Conservation (phyloP, 768 basidiomycete species). For the Leccinum subgranulosum region DNA sequence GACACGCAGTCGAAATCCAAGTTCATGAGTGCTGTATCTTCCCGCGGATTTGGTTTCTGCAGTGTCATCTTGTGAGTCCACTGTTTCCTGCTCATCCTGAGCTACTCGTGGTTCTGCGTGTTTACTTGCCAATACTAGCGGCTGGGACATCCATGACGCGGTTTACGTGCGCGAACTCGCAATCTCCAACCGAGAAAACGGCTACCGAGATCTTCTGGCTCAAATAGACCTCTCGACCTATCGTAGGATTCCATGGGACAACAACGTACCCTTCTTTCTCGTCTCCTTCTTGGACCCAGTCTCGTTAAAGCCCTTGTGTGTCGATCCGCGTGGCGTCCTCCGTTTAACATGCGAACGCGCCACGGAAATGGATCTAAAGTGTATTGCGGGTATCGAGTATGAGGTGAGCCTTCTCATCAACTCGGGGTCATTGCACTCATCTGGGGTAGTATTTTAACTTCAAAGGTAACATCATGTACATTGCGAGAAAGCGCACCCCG, state of each 20-base stretch:
- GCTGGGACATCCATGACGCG: constrained; percentile 90
- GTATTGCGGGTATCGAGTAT: constrained; percentile 89
- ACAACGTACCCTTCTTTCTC: constrained; percentile 90
- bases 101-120: neutral
- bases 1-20: constrained; percentile 79
- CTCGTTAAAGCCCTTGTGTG: constrained; percentile 69
- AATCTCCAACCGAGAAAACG: constrained; percentile 89
- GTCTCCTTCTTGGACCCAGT: constrained; percentile 89
- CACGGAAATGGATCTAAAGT: constrained; percentile 48
- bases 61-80: constrained; percentile 82
- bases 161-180: constrained; percentile 83
- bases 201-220: constrained; percentile 87
- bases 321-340: constrained; percentile 85
- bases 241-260: constrained; percentile 89
- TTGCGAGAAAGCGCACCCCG: neutral
- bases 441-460: constrained; percentile 78
- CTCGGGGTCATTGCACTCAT: constrained; percentile 3
- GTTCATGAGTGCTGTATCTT: constrained; percentile 76
- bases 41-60: constrained; percentile 90
- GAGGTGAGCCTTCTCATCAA: constrained; percentile 53
- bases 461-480: constrained; percentile 52
- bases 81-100: neutral
- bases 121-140: constrained; percentile 42
- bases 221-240: constrained; percentile 83
- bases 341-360: constrained; percentile 54